Evolutionary conservation across 2,329 filamentous ascomycete species (phyloP).

Genomic region (Didymella exigua): DNA sequence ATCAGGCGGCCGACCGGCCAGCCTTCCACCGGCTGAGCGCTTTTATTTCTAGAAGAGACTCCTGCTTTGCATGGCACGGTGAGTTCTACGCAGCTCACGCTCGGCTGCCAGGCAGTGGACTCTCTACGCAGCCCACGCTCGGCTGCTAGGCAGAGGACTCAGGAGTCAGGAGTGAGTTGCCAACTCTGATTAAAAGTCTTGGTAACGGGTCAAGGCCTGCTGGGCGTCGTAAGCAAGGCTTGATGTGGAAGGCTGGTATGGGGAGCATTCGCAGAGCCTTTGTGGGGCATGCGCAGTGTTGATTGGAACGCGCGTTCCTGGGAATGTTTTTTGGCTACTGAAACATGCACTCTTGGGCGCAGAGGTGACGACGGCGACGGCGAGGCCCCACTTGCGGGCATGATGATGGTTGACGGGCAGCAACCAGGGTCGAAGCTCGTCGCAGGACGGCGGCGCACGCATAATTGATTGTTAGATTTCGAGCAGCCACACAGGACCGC

Average conservation of each 20-base stretch:
- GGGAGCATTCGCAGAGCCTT: not conserved
- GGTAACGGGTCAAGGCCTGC: not conserved
- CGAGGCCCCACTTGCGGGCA: slow-evolving; percentile 1
- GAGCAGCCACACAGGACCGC: slow-evolving; percentile 25
- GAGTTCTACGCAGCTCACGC: too few relatives aligned
- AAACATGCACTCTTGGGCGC: slow-evolving; percentile 15
- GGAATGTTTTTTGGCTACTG: slow-evolving; percentile 9
- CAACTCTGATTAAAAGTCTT: too few relatives aligned
- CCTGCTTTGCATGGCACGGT: too few relatives aligned
- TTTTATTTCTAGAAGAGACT: too few relatives aligned
- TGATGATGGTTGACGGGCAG: slow-evolving; percentile 14
- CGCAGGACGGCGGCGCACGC: slow-evolving; percentile 12
- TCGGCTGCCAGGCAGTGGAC: too few relatives aligned
- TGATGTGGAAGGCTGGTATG: slow-evolving; percentile 2
- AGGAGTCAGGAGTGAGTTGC: too few relatives aligned
- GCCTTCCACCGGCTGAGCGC: too few relatives aligned
- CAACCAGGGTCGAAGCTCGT: slow-evolving; percentile 4
- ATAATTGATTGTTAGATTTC: too few relatives aligned
- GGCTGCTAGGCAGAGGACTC: too few relatives aligned
- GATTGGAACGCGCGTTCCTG: slow-evolving; percentile 16
- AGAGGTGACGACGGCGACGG: slow-evolving; percentile 11
- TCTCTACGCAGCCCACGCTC: too few relatives aligned
- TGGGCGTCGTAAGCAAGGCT: not conserved
- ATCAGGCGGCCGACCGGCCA: too few relatives aligned
- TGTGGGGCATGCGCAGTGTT: not conserved